Evolutionary conservation across 2,329 filamentous ascomycete species (phyloP), one percentile per base, ranked within the genome.

Genomic region (Botrytis squamosa): DNA sequence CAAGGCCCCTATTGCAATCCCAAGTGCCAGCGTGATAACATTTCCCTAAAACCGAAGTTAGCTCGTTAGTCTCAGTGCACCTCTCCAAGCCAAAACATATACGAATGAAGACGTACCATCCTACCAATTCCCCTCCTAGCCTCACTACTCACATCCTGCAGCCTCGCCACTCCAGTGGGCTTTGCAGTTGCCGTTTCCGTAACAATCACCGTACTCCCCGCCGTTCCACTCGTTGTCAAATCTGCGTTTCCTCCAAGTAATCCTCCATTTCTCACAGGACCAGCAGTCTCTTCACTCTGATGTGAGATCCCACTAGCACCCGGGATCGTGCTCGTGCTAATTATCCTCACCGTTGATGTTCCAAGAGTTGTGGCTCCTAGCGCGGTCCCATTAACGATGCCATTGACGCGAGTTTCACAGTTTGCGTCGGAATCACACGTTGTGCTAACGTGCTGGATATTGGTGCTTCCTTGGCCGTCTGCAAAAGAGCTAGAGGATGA

Each of bases 401-500:
- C 46, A 55, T 68, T 55, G 20, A 55, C 49, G 14, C n/a, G 49
- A 12, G 66, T 69, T n/a, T 57, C 66, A 25, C 66, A 69, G 22
- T 69, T 69, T n/a, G 49, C 25, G n/a, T 69, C 36, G 3, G 66
- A 55, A 5, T 69, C 25, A 33, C 66, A 69, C 5, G 49, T 57
- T 12, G 49, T 69, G n/a, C n/a, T 57, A 57, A 59, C 14, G 1
- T 69, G 49, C 18, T 52, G 55, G 36, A 42, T 40, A 42, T 12
- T 59, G 16, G 38, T 42, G 36, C 66, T 42, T 57, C 49, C 66
- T 3, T 42, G 49, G 1, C 66, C 66, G n/a, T 57, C 10, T 33
- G 66, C 36, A 16, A 57, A 69, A 59, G 66, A 69, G 14, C 66
- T 69, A n/a, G 66, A 69, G 7, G 66, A 69, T 16, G 66, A 69